Evolutionary conservation across 2,329 filamentous ascomycete species (phyloP), one percentile per base, ranked within the genome.

Genomic region (Ophiostoma sp.): DNA sequence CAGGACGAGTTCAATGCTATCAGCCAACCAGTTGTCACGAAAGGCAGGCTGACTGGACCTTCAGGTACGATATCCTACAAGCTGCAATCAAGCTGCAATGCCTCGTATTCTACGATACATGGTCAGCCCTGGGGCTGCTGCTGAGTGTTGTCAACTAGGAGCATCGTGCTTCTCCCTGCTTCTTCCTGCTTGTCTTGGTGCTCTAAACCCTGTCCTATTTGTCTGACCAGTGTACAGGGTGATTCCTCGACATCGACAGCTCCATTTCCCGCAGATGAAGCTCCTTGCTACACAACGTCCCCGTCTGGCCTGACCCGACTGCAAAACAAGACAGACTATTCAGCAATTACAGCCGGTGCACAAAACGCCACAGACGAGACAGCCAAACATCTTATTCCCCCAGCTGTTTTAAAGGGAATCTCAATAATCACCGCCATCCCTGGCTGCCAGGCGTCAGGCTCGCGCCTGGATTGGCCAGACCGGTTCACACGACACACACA

Each of bases 211-310:
- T 42, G 61, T 9, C 19, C 17, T 45, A 28, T 50, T 68, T 50
- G 25, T 68, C 42, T 68, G 25, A 68, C 42, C 39, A 11, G n/a
- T 19, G 63, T 12, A 25, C 36, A 45, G 61, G 33, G n/a, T n/a
- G n/a, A 28, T 39, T 22, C n/a, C n/a, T 19, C 57, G 15, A 61
- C 17, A 45, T 6, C 59, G 33, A 64, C 33, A 42, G n/a, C 59
- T 42, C 36, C 31, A 63, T 63, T 39, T 61, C 31, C 31, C 59
- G 33, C n/a, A 36, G 31, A 63, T 17, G 59, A 63, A 48, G 63
- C 63, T 66, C 63, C 22, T 48, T 48, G 63, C 42, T 68, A 68
- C 61, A 66, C 61, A 28, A 33, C 59, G 19, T 39, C 61, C 22
- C 11, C 61, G n/a, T 42, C 36, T 64, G 42, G 17, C 39, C 17